Conservation (phyloP, 371 early-diverging fungal genomes). For the Lichtheimia hyalospora region DNA sequence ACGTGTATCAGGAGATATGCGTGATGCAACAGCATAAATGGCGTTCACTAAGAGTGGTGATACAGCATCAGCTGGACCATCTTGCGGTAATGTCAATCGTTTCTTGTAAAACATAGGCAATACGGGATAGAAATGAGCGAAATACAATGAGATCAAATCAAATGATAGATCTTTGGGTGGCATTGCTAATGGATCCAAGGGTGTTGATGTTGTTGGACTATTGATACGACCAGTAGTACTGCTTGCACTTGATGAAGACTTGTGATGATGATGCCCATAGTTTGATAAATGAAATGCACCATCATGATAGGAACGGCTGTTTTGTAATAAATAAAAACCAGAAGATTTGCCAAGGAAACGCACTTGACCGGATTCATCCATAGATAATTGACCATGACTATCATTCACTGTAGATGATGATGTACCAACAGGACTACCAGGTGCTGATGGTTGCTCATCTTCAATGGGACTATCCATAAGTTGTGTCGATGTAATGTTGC, state of each 20-base stretch:
- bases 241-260: no score
- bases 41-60: slow-evolving; percentile 52
- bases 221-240: no score
- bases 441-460: neutral
- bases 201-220: neutral
- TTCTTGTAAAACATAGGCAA: slow-evolving; percentile 55
- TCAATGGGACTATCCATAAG: slow-evolving; percentile 10
- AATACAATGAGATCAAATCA: slow-evolving; percentile 54
- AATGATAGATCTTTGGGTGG: slow-evolving; percentile 56
- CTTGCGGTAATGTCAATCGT: slow-evolving; percentile 16
- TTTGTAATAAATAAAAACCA: slow-evolving; percentile 43
- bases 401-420: slow-evolving; percentile 17
- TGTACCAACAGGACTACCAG: neutral
- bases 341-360: slow-evolving; percentile 51
- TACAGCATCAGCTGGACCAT: slow-evolving; percentile 15
- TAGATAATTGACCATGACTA: slow-evolving; percentile 37
- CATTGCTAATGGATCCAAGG: slow-evolving; percentile 30
- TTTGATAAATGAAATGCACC: slow-evolving; percentile 42
- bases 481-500: neutral
- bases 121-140: slow-evolving; percentile 55
- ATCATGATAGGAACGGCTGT: slow-evolving; percentile 44
- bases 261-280: neutral
- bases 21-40: slow-evolving; percentile 48
- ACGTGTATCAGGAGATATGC: slow-evolving; percentile 36
- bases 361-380: slow-evolving; percentile 50